These are phyloP conservation scores for Ormosia semicastrata DNA, from an alignment of 306 rosid genomes.

Conservation along the genomic window DNA sequence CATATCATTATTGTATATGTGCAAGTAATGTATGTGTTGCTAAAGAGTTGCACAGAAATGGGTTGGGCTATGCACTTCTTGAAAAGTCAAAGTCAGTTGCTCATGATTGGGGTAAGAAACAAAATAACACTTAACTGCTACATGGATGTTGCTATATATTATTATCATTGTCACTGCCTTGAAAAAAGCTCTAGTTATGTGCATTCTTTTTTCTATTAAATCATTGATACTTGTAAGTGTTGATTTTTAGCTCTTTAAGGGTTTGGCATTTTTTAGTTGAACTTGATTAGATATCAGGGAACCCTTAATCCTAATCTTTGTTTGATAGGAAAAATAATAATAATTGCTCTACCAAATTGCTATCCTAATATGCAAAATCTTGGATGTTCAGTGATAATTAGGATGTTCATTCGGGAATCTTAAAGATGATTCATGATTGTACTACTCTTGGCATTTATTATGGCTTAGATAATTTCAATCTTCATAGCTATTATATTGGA, in stretches of 20 bases:
- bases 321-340: neutral
- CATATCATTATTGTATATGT: neutral
- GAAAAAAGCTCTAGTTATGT: neutral
- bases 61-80: conserved; percentile 72
- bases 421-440: neutral
- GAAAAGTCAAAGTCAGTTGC: conserved; percentile 83
- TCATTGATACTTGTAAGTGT: neutral
- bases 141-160: neutral
- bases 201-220: neutral
- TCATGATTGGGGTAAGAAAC: conserved; percentile 73
- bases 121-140: neutral
- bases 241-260: neutral
- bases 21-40: conserved; percentile 97
- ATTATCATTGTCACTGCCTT: conserved; percentile 1
- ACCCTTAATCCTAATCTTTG: neutral
- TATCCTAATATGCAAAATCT: neutral
- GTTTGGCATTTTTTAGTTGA: neutral
- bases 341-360: neutral
- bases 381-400: neutral
- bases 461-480: neutral
- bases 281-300: conserved; percentile 11
- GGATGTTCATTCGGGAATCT: neutral
- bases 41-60: conserved; percentile 75
- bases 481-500: neutral
- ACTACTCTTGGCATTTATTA: neutral